Evolutionary conservation across 2,329 filamentous ascomycete genomes (phyloP).

Genomic region (Xylaria sp.): DNA sequence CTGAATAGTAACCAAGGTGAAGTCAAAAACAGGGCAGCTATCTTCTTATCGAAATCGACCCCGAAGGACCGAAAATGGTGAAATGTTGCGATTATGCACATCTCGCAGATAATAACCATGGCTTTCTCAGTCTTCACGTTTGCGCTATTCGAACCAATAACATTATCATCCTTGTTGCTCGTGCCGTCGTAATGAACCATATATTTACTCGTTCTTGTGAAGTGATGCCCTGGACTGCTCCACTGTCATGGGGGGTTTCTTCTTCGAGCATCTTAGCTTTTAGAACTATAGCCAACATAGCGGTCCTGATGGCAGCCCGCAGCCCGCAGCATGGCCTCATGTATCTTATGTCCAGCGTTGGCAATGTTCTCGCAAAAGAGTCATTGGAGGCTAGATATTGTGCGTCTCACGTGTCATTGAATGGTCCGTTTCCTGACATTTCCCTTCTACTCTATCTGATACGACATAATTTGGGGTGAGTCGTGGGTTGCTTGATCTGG

Average conservation of each 20-base stretch:
- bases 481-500: not conserved
- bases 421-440: not conserved
- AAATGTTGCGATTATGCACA: conserved; percentile 1
- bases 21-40: not conserved
- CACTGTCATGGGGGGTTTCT: not conserved
- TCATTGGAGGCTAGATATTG: not conserved
- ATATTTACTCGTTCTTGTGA: not conserved
- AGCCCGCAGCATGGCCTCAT: not conserved
- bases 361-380: not conserved
- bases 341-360: not conserved
- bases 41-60: not conserved
- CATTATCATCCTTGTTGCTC: not conserved
- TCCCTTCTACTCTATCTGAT: not conserved
- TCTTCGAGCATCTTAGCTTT: not conserved
- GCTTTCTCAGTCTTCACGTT: not conserved
- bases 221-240: not conserved
- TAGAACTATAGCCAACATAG: not conserved
- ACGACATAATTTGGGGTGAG: not conserved
- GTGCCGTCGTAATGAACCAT: not conserved
- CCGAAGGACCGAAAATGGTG: not conserved
- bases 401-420: not conserved
- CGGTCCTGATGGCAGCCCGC: not conserved
- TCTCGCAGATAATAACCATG: not conserved
- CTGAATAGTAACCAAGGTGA: not conserved
- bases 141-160: not conserved